Conservation (phyloP, 805 yeast genomes). For the Hanseniaspora nectarophila region DNA sequence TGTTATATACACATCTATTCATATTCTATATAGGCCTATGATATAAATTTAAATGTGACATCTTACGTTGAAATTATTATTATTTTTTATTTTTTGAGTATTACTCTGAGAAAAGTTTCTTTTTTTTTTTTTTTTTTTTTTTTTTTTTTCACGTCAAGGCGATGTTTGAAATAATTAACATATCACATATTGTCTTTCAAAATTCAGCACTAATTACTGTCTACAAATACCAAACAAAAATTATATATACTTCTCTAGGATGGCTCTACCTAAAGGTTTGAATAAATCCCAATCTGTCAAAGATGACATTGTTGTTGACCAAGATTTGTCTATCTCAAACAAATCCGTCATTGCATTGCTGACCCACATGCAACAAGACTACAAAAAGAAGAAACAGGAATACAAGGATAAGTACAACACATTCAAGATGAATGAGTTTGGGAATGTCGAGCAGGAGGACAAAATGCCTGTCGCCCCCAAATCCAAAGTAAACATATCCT, state of each 20-base stretch:
- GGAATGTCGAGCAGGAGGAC: background rate
- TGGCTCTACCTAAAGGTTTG: background rate
- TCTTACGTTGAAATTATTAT: background rate
- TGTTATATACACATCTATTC: slow-evolving; percentile 3
- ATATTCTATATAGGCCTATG: slow-evolving; percentile 8
- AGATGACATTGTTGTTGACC: background rate
- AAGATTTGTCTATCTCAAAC: background rate
- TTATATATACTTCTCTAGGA: background rate
- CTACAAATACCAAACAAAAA: too few species aligned
- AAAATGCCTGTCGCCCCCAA: background rate
- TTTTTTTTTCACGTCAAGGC: too few species aligned
- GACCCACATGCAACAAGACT: slow-evolving; percentile 4
- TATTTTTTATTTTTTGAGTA: background rate
- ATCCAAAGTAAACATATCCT: slow-evolving; percentile 5
- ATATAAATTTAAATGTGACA: slow-evolving; percentile 5
- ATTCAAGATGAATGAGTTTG: background rate
- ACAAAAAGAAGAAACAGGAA: slow-evolving; percentile 2
- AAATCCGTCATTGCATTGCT: slow-evolving; percentile 7
- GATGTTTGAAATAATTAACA: too few species aligned
- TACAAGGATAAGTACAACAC: background rate
- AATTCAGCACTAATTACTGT: too few species aligned
- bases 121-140: too few species aligned
- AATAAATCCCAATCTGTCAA: background rate
- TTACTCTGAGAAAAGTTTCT: background rate
- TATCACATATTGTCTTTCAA: too few species aligned